Base-by-base conservation (phyloP, 805 yeast species). In the Saturnispora saitoi region DNA sequence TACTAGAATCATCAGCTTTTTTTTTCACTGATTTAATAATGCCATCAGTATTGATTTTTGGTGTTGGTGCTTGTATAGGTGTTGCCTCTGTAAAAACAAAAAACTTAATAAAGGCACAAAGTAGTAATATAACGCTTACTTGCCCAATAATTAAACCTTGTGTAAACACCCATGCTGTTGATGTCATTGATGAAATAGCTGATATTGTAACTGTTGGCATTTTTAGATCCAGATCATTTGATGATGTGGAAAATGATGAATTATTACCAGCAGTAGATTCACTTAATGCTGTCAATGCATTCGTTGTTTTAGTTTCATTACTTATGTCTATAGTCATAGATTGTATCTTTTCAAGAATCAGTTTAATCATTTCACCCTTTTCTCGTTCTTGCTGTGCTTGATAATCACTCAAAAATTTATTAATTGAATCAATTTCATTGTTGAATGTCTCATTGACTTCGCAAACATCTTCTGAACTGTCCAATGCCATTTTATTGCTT, bases 101-200 rank as follows among this genome's bases (percentile, higher is more conserved):
- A 63, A 83, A 85, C 64, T 80, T 80, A 51, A 85, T 77, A 59
- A 86, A 83, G 31, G 83, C 72, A 3, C 76, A 72, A 34, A 84
- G 64, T 11, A 83, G 71, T 1, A 83, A 54, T 40, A 86, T 75
- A 10, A 86, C 88, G 56, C 87, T 81, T 14, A 83, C 56, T 59
- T 86, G 93, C 0, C 95, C 95, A 2, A 85, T 51, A 1, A 85
- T 67, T 12, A 86, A 69, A 2, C 95, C 95, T 55, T 83, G 86
- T 0, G 88, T 78, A 58, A 86, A 86, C n/a, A 85, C 76, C 84
- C 86, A 80, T 11, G 56, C 52, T 6, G 54, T 39, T 17, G 54
- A 51, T 2, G 58, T 30, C 14, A 45, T 29, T 7, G 46, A 43
- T 8, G 44, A 30, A 8, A 39, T 42, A 9, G 53, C 32, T 7